Evolutionary conservation across 441 rosid genomes (phyloP).

Genomic region (Corymbia citriodora): DNA sequence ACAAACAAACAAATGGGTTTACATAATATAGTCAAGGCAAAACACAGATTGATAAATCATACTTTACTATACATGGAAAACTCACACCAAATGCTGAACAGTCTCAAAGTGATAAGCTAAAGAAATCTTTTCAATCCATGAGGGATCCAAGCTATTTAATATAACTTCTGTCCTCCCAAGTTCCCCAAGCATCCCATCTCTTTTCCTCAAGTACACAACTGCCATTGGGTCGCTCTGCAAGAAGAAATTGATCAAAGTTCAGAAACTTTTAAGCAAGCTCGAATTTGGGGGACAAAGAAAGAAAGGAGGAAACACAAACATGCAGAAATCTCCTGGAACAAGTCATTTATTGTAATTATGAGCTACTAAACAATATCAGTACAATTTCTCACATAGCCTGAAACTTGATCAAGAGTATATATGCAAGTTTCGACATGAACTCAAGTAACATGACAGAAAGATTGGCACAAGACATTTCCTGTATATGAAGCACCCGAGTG

Average conservation of each 20-base stretch:
- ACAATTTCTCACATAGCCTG: background rate
- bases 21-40: background rate
- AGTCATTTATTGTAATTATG: background rate
- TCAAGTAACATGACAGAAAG: background rate
- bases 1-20: background rate
- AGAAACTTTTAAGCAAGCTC: background rate
- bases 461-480: background rate
- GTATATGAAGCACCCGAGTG: background rate
- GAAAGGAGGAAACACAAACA: background rate
- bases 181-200: constrained; percentile 64
- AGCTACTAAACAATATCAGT: background rate
- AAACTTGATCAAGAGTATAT: background rate
- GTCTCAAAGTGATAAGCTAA: constrained; percentile 76
- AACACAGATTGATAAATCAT: background rate
- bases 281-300: background rate
- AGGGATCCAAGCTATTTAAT: constrained; percentile 57
- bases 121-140: constrained; percentile 67
- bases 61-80: constrained; percentile 1
- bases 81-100: constrained; percentile 70
- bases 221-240: constrained; percentile 86
- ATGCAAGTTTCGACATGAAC: background rate
- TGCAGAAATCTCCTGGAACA: background rate
- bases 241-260: constrained; percentile 1
- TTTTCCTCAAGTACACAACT: constrained; percentile 50
- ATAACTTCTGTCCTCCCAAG: constrained; percentile 87